These are phyloP conservation scores for Mycena amicta DNA, from an alignment of 768 basidiomycete species.

Conservation along the genomic window DNA sequence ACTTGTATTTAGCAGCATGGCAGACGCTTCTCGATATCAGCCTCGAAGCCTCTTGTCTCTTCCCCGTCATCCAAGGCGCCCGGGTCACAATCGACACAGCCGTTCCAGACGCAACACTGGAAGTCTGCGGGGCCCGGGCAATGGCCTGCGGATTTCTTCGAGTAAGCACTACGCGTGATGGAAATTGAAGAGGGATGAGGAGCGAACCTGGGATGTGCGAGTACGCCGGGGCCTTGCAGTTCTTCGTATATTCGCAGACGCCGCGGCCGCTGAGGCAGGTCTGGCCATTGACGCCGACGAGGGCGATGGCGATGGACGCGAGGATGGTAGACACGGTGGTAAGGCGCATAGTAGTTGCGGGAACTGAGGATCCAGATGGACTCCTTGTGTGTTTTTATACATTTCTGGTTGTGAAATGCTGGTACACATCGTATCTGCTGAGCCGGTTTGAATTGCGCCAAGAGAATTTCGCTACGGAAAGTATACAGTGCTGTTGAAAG, in stretches of 20 bases:
- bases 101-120: constrained; percentile 1
- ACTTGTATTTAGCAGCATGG: background rate
- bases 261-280: constrained; percentile 1
- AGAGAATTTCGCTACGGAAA: too few relatives aligned
- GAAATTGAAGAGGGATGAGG: background rate
- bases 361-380: too few relatives aligned
- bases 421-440: too few relatives aligned
- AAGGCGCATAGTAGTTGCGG: background rate
- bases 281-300: background rate
- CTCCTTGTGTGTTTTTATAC: too few relatives aligned
- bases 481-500: too few relatives aligned
- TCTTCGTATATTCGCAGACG: background rate
- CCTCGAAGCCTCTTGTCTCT: background rate
- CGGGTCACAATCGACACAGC: background rate
- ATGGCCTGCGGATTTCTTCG: background rate
- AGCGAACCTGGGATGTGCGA: background rate
- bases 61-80: background rate
- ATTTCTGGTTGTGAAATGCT: too few relatives aligned
- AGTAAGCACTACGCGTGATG: background rate
- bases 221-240: constrained; percentile 6
- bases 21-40: background rate
- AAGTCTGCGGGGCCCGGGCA: background rate
- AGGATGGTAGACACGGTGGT: background rate
- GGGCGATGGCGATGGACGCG: too few relatives aligned
- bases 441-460: too few relatives aligned